Percentiles rank a stretch among this genome's conserved stretches.
phyloP scores from a whole-genome alignment of 78 protist species.

The Dictyostelium brefeldianum region DNA sequence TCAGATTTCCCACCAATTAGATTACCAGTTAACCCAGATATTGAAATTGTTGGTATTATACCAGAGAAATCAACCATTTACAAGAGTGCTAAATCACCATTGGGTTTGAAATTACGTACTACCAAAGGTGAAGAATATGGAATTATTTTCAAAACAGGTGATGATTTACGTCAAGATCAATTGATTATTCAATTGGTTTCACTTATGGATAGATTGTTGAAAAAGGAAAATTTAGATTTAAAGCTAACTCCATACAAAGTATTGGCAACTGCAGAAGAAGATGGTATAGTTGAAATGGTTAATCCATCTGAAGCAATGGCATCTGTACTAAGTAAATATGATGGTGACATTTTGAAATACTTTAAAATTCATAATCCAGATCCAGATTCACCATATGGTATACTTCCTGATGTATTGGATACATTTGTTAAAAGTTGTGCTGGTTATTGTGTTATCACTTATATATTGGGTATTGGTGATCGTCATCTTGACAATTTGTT shows the following conservation, averaged over 20 bases:
- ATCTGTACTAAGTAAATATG: conserved; percentile 80
- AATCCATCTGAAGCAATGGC: conserved; percentile 73
- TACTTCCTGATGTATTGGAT: conserved; percentile 86
- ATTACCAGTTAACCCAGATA: conserved; percentile 79
- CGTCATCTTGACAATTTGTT: conserved; percentile 96
- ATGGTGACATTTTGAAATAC: conserved; percentile 85
- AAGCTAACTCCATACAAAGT: conserved; percentile 96
- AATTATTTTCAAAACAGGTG: conserved; percentile 95
- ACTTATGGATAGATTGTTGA: conserved; percentile 94
- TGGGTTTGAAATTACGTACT: conserved; percentile 64
- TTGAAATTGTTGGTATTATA: conserved; percentile 74
- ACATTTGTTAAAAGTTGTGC: conserved; percentile 92
- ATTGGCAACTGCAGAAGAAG: conserved; percentile 90
- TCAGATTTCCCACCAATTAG: conserved; percentile 74
- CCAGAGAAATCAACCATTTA: conserved; percentile 83
- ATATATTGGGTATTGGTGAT: conserved; percentile 97
- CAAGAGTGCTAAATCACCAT: conserved; percentile 88
- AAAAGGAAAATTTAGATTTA: conserved; percentile 93
- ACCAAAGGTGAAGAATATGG: conserved; percentile 71
- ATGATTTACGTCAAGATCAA: conserved; percentile 98
- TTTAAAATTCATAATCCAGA: conserved; percentile 84
- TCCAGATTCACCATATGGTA: conserved; percentile 85
- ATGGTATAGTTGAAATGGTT: conserved; percentile 88
- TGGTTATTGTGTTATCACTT: conserved; percentile 98
- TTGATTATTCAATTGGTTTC: conserved; percentile 94